Conservation (phyloP, 345 rosid genomes). For the Eucalyptus tenuipes region DNA sequence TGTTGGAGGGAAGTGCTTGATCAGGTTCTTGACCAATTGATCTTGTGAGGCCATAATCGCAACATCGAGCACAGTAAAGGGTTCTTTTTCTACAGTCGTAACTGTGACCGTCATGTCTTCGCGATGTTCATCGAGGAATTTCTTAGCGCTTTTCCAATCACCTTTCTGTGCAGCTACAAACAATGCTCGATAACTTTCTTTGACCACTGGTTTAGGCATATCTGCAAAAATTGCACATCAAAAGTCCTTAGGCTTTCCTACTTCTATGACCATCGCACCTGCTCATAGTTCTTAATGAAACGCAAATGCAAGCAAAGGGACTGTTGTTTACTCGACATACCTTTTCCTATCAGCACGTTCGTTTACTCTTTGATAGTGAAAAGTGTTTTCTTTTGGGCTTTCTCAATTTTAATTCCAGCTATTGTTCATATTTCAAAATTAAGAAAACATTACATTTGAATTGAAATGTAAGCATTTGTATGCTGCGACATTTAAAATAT, state of each 20-base stretch:
- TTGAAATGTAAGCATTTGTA: too few relatives aligned
- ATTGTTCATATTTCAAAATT: too few relatives aligned
- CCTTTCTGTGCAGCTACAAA: neutral
- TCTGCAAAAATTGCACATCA: neutral
- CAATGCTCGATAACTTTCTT: neutral
- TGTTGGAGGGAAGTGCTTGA: neutral
- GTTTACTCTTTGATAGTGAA: neutral
- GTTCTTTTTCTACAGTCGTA: neutral
- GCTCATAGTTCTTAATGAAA: neutral
- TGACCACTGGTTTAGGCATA: neutral
- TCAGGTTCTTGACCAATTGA: neutral
- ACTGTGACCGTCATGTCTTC: neutral
- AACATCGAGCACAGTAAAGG: neutral
- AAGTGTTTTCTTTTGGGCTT: too few relatives aligned
- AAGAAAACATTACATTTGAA: too few relatives aligned
- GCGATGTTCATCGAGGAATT: rapidly evolving
- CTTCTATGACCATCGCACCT: neutral
- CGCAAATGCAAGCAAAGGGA: neutral
- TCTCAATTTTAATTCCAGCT: too few relatives aligned
- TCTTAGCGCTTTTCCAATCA: neutral
- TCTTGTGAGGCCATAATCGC: neutral
- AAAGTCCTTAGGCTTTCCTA: neutral
- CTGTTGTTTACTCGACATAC: neutral
- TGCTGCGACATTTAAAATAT: too few relatives aligned
- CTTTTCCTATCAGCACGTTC: neutral